Percentiles rank a stretch among this genome's conserved stretches.
Evolutionary conservation across 2,329 filamentous ascomycete species (phyloP).

Genomic region (Trichoderma sp.): DNA sequence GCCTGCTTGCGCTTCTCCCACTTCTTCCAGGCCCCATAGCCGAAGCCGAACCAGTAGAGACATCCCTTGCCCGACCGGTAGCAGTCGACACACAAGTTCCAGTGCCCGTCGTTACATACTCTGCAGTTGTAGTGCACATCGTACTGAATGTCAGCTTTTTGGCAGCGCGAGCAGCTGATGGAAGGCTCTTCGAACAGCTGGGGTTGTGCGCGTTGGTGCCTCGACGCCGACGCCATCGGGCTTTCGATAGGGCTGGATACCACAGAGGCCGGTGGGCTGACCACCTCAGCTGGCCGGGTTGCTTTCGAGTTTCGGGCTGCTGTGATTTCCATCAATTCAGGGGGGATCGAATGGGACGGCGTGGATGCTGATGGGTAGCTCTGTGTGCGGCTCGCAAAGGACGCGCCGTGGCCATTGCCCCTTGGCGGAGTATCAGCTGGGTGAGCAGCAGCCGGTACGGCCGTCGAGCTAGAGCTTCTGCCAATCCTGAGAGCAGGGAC

Average conservation of each 20-base stretch:
- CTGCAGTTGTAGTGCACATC: slow-evolving; percentile 82
- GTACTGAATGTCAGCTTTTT: slow-evolving; percentile 74
- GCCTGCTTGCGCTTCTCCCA: slow-evolving; percentile 61
- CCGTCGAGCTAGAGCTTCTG: slow-evolving; percentile 47
- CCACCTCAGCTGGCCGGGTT: slow-evolving; percentile 46
- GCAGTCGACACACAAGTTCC: slow-evolving; percentile 79
- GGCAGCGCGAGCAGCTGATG: slow-evolving; percentile 72
- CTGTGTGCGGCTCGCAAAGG: slow-evolving; percentile 45
- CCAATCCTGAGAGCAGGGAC: slow-evolving; percentile 38
- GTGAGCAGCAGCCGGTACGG: slow-evolving; percentile 36
- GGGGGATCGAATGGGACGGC: not conserved
- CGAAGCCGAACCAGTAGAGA: slow-evolving; percentile 86
- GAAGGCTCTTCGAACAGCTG: slow-evolving; percentile 69
- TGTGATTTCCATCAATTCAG: slow-evolving; percentile 31
- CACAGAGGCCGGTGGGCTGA: slow-evolving; percentile 35
- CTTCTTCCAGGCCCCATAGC: slow-evolving; percentile 66
- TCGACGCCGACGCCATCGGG: slow-evolving; percentile 35
- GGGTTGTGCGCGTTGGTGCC: slow-evolving; percentile 48
- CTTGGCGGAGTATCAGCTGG: slow-evolving; percentile 33
- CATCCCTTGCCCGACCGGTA: slow-evolving; percentile 79
- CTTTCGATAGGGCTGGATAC: slow-evolving; percentile 40
- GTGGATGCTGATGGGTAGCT: slow-evolving; percentile 30
- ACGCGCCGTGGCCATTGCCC: slow-evolving; percentile 35
- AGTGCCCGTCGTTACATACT: slow-evolving; percentile 69
- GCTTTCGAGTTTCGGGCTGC: slow-evolving; percentile 34